Base-by-base conservation (phyloP, 805 yeast genomes). In the Tetrapisispora pingtungensis region DNA sequence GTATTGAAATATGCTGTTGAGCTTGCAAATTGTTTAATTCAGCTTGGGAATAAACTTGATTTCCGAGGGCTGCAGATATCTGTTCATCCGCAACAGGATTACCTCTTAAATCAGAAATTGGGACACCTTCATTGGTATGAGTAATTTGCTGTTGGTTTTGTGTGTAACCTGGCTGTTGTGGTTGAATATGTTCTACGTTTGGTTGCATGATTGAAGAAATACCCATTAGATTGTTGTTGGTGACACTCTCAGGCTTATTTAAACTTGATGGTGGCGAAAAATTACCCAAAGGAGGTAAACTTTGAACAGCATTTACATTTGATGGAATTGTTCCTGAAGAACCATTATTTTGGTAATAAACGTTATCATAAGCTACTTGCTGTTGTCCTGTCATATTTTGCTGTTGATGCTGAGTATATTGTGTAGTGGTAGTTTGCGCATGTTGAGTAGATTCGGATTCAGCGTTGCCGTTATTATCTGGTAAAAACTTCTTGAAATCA, bases 401-500 rank as follows among this genome's bases (percentile, higher is more conserved):
- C 32, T 44, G 47, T 22, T 45, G 56, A 18, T 48, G 58, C 40
- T 51, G 60, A 4, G 52, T 48, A 22, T 49, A 50, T 38, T 56
- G 45, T 49, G 62, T 18, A 49, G 65, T 39, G 15, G 10, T 37
- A 4, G 24, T 7, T 27, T 15, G 32, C 2, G 15, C 12, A 17
- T 37, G 26, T 13, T 12, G n/a, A 13, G 10, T 27, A 26, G 56
- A 57, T 26, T 65, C 68, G 26, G 41, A 41, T 53, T 52, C 32
- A 4, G 17, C 34, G 2, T 46, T 26, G 38, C 49, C 45, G 24
- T 62, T 50, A 5, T 65, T 55, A 56, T 90, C 97, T 2, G 98
- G 98, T 63, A 93, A 73, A 62, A 93, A 93, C 62, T 88, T 89
- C 62, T 89, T 88, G 67, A 93, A 93, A 60, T 94, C 98, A 53